Base-by-base conservation (phyloP, 78 protist genomes). In the Isochrysis galbana region DNA sequence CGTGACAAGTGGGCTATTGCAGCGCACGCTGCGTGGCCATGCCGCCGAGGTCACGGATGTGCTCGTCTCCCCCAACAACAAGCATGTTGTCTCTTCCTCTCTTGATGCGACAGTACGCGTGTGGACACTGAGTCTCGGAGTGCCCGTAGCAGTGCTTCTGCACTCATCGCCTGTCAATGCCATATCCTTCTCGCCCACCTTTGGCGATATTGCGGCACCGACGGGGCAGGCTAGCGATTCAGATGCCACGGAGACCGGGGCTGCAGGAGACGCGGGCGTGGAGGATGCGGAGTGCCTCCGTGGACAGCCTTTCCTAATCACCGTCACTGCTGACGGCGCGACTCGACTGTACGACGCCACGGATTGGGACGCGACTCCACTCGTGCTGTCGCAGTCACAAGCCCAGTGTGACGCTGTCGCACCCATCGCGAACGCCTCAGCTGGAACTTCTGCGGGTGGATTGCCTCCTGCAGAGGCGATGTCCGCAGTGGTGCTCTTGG, bases 1-100 rank as follows among this genome's bases (percentile, higher is more conserved):
- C 84, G 14, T 0, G 44, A 2, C 47, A 7, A 77, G 36, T 19
- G 10, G 84, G 34, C n/a, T 77, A 19, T 46, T 77, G 26, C 84
- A 22, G 44, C 47, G 45, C 84, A 39, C 84, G 84, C 84, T 77
- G 47, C 84, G 84, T 22, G 84, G 89, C 34, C 89, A 84, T 32
- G 11, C 26, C 22, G 1, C 17, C 47, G 89, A 84, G 39, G 32
- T 84, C 26, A 84, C 89, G 25, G 89, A 84, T 69, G 26, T 84
- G 23, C 0, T 41, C 32, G 2, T 84, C 32, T 2, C 7, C 44
- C 19, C 70, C n/a, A 4, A 1, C 44, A 25, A 38, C 89, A 10
- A 10, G 25, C 44, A 36, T 4, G 46, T 84, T 44, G 89, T 46
- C 70, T 47, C 89, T 34, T 17, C 70, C 38, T 84, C 70, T n/a